phyloP scores from a whole-genome alignment of 2,329 filamentous ascomycete genomes.

The Paramyrothecium sp. region DNA sequence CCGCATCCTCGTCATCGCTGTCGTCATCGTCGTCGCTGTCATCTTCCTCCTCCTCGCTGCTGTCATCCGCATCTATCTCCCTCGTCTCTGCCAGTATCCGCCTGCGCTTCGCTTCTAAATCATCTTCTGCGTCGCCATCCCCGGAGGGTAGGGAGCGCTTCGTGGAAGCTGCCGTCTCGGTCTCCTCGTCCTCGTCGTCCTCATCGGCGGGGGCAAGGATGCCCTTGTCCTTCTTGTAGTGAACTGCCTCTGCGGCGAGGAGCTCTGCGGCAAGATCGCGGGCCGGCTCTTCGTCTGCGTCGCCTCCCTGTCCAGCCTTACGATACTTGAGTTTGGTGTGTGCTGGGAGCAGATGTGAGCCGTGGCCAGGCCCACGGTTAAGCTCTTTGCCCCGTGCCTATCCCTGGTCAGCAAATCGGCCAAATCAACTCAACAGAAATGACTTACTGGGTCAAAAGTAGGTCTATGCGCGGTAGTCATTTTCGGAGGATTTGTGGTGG shows the following conservation, averaged over 20 bases:
- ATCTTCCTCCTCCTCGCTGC: constrained; percentile 58
- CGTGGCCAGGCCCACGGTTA: constrained; percentile 88
- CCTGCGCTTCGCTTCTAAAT: constrained; percentile 77
- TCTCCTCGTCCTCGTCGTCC: constrained; percentile 45
- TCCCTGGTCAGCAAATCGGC: constrained; percentile 6
- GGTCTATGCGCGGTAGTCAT: constrained; percentile 78
- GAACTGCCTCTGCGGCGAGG: constrained; percentile 80
- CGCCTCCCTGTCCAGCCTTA: constrained; percentile 83
- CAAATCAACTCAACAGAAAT: background rate
- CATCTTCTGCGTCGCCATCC: constrained; percentile 49
- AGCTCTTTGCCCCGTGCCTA: constrained; percentile 93
- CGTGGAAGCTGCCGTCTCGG: constrained; percentile 34
- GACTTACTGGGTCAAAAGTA: constrained; percentile 86
- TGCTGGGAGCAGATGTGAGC: constrained; percentile 91
- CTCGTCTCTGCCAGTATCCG: constrained; percentile 84
- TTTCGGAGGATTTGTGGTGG: constrained; percentile 7
- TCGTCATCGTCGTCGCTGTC: constrained; percentile 44
- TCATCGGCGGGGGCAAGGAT: constrained; percentile 43
- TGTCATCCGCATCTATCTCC: constrained; percentile 78
- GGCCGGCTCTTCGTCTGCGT: constrained; percentile 62
- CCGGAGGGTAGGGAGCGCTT: constrained; percentile 56
- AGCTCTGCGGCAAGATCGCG: constrained; percentile 90
- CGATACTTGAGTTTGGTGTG: constrained; percentile 91
- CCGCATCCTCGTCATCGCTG: constrained; percentile 64
- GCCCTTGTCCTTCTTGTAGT: constrained; percentile 80